phyloP scores from a whole-genome alignment of 2,329 filamentous ascomycete genomes.

The Fusarium sp. region DNA sequence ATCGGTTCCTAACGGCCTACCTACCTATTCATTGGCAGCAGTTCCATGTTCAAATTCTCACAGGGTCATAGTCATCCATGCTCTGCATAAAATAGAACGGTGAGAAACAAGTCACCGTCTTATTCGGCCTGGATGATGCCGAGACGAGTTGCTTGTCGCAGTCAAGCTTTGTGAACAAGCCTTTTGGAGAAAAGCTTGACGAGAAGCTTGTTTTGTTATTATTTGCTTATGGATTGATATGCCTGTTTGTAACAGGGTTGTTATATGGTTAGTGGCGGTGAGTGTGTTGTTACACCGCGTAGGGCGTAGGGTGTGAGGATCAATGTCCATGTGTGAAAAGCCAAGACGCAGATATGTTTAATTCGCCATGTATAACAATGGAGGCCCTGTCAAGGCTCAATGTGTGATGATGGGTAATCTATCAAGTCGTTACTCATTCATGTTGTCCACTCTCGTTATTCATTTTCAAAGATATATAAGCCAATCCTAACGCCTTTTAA shows the following conservation, averaged over 20 bases:
- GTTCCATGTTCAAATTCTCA: conserved; percentile 11
- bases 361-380: too few species aligned
- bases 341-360: background rate
- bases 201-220: conserved; percentile 6
- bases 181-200: conserved; percentile 23
- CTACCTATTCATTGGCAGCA: background rate
- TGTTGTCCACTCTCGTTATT: background rate
- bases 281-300: conserved; percentile 13
- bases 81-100: conserved; percentile 5
- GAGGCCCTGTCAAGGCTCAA: too few species aligned
- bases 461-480: conserved; percentile 9
- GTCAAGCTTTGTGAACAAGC: conserved; percentile 31
- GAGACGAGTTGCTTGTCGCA: conserved; percentile 17
- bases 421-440: background rate
- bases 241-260: background rate
- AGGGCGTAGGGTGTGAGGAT: background rate
- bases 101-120: conserved; percentile 1
- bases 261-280: background rate
- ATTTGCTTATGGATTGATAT: background rate
- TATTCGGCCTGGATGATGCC: conserved; percentile 9
- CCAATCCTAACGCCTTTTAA: background rate
- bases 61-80: background rate
- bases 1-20: background rate
- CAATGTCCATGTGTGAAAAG: background rate
- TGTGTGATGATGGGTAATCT: too few species aligned